These are phyloP conservation scores for Rhodamnia rubescens DNA, from an alignment of 345 rosid genomes.

Conservation along the genomic window DNA sequence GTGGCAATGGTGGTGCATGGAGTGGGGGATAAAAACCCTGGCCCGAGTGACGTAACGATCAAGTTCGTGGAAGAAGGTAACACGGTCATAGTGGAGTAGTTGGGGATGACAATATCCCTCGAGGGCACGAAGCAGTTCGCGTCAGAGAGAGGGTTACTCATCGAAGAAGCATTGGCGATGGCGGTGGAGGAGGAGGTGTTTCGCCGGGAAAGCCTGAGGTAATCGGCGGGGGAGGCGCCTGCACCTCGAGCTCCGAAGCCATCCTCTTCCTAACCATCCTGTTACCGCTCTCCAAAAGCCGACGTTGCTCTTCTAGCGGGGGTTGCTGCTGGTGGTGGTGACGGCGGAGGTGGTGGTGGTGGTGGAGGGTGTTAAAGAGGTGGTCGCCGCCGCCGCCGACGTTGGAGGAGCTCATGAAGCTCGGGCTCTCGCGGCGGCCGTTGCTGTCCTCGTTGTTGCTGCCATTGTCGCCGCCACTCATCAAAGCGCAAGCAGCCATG, in stretches of 20 bases:
- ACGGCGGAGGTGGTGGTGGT: not conserved
- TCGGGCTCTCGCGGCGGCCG: not conserved
- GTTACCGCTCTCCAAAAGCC: not conserved
- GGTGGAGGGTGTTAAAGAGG: not conserved
- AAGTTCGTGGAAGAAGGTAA: constrained; percentile 24
- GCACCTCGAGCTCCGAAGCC: constrained; percentile 63
- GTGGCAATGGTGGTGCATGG: constrained; percentile 11
- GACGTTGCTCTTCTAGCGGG: not conserved
- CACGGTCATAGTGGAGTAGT: constrained; percentile 47
- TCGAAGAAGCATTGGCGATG: not conserved
- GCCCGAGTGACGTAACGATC: constrained; percentile 43
- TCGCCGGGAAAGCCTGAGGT: constrained; percentile 15
- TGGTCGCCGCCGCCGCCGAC: not conserved
- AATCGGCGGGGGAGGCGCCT: not conserved
- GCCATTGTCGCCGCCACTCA: constrained; percentile 11
- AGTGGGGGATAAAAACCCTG: constrained; percentile 28
- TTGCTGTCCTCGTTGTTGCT: constrained; percentile 3
- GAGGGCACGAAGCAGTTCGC: not conserved
- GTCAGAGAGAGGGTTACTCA: not conserved
- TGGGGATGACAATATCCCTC: constrained; percentile 13
- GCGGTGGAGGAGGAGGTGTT: not conserved
- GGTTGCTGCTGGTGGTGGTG: not conserved
- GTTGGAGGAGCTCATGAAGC: not conserved
- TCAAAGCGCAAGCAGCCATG: constrained; percentile 47
- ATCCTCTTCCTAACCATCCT: constrained; percentile 70